These are phyloP conservation scores for Hypomontagnella submonticulosa DNA, from an alignment of 495 filamentous ascomycete species.

Conservation along the genomic window DNA sequence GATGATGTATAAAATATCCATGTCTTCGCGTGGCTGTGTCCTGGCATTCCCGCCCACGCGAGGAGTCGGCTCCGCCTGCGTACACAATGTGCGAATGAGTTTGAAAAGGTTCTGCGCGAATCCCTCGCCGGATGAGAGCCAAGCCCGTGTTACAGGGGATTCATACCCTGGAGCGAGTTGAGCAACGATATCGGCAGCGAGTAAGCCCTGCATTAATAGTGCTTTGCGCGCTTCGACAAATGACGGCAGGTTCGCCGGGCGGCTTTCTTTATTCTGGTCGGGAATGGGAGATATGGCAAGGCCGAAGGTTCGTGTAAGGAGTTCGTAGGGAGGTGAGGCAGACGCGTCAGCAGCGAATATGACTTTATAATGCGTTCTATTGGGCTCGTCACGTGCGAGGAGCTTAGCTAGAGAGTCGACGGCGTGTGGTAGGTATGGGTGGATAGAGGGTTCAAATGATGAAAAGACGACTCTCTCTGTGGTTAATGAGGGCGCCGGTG, in stretches of 20 bases:
- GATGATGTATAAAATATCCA: conserved; percentile 69
- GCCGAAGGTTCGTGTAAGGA: conserved; percentile 88
- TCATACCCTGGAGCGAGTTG: conserved; percentile 78
- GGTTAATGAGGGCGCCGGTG: conserved; percentile 64
- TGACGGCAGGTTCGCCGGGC: conserved; percentile 61
- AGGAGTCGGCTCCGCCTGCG: conserved; percentile 61
- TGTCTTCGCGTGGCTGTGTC: conserved; percentile 53
- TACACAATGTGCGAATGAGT: conserved; percentile 75
- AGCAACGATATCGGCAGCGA: conserved; percentile 89
- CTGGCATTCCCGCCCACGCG: conserved; percentile 47
- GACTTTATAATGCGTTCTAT: conserved; percentile 80
- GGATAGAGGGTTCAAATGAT: conserved; percentile 78
- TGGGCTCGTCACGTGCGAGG: conserved; percentile 92
- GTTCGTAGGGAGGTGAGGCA: conserved; percentile 72
- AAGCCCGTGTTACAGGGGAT: conserved; percentile 74
- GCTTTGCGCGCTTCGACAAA: conserved; percentile 85
- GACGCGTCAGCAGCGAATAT: conserved; percentile 80
- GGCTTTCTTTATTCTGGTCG: conserved; percentile 61
- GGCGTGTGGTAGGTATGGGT: conserved; percentile 89
- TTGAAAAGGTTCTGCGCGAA: conserved; percentile 82
- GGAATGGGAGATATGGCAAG: conserved; percentile 88
- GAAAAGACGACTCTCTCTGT: conserved; percentile 77
- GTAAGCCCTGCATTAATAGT: conserved; percentile 86
- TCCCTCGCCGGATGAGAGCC: conserved; percentile 87
- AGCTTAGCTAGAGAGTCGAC: conserved; percentile 92